phyloP scores from a whole-genome alignment of 1,284 basidiomycete species.

The Sanghuangporus weigelae region DNA sequence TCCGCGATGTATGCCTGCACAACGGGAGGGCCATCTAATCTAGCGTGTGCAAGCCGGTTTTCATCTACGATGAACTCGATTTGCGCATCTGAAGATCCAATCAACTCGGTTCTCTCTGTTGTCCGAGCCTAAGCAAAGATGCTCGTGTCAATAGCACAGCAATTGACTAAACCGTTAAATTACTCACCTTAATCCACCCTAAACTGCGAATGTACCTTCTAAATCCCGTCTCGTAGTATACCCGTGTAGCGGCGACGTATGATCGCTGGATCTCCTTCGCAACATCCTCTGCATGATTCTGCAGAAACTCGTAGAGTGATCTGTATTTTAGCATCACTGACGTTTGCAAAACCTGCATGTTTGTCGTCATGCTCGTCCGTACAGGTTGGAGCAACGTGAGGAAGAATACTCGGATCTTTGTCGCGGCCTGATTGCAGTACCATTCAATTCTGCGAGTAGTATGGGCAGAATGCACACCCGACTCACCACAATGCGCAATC shows the following conservation, averaged over 20 bases:
- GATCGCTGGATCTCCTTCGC: constrained; percentile 88
- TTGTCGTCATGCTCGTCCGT: constrained; percentile 79
- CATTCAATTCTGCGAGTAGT: not conserved
- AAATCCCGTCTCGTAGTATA: constrained; percentile 97
- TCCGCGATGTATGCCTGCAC: constrained; percentile 84
- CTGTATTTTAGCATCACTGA: constrained; percentile 84
- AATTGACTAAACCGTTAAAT: constrained; percentile 8
- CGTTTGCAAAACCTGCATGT: constrained; percentile 90
- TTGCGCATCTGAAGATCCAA: constrained; percentile 37
- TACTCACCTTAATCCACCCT: constrained; percentile 64
- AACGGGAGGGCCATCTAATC: constrained; percentile 73
- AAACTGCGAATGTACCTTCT: constrained; percentile 84
- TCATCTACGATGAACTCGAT: constrained; percentile 38
- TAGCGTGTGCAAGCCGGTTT: constrained; percentile 59
- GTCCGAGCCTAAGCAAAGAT: constrained; percentile 44
- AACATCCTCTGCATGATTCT: constrained; percentile 75
- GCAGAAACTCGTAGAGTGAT: constrained; percentile 81
- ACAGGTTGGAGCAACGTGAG: constrained; percentile 80
- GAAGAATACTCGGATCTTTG: constrained; percentile 87
- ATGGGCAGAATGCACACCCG: not conserved
- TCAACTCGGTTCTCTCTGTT: constrained; percentile 57
- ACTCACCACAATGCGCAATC: constrained; percentile 77
- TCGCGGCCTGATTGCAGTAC: constrained; percentile 57
- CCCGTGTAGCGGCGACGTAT: constrained; percentile 78
- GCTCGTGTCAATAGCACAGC: not conserved